Conservation (phyloP, 225 moss, liverwort and hornwort species). For the Thuidium tamariscinum region DNA sequence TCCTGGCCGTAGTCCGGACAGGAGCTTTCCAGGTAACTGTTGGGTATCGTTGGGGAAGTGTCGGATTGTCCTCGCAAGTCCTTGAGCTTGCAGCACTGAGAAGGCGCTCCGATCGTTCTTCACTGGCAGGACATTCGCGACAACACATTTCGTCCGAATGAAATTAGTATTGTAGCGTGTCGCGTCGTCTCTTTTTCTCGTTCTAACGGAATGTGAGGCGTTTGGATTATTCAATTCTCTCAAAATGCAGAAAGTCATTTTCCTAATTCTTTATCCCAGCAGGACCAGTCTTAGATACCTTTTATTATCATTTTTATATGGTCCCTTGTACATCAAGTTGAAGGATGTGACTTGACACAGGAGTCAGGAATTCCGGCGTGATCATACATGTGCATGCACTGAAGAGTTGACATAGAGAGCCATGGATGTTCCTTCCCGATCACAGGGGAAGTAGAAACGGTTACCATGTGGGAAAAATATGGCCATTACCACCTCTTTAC, state of each 20-base stretch:
- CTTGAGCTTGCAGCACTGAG: not conserved
- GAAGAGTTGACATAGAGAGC: too few species aligned
- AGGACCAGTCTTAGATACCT: too few species aligned
- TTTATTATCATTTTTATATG: too few species aligned
- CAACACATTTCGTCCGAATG: not conserved
- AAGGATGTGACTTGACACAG: not conserved
- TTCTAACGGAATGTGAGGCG: not conserved
- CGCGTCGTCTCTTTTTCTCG: too few species aligned
- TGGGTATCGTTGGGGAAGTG: not conserved
- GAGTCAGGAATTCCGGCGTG: not conserved
- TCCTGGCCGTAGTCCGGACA: too few species aligned
- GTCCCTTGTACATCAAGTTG: not conserved
- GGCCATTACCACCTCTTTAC: too few species aligned
- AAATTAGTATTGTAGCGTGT: not conserved
- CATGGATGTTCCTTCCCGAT: not conserved
- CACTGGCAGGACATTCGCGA: not conserved
- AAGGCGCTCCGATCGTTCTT: not conserved
- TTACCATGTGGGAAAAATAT: too few species aligned
- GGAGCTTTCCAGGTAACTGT: not conserved
- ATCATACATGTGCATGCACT: too few species aligned
- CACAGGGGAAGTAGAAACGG: too few species aligned
- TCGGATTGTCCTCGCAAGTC: not conserved
- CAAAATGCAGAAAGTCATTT: too few species aligned
- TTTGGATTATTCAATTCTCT: not conserved
- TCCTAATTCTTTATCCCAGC: too few species aligned